Percentiles rank a stretch among this genome's conserved stretches.
Conservation (phyloP, 2,329 filamentous ascomycete genomes). For the Verticillium albo-atrum region DNA sequence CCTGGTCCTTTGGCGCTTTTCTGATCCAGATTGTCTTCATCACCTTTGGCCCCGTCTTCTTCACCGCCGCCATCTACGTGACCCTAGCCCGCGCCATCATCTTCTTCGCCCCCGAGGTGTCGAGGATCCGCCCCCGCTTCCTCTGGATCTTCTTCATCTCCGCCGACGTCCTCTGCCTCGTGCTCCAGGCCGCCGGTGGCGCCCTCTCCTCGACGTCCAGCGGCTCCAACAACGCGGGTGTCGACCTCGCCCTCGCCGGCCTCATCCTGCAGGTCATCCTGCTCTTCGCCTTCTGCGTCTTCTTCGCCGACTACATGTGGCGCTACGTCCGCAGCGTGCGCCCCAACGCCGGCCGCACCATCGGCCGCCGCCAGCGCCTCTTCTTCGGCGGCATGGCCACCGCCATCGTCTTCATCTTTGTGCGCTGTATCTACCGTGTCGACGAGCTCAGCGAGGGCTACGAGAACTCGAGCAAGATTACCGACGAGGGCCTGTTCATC, state of each 20-base stretch:
- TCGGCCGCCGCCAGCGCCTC: constrained; percentile 22
- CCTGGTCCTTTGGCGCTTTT: constrained; percentile 55
- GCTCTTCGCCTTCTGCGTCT: constrained; percentile 44
- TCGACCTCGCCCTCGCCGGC: constrained; percentile 39
- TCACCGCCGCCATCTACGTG: constrained; percentile 63
- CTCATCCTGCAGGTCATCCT: constrained; percentile 55
- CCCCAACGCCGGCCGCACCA: constrained; percentile 9
- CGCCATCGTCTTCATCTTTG: constrained; percentile 55
- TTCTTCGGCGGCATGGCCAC: constrained; percentile 49
- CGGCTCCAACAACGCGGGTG: constrained; percentile 38
- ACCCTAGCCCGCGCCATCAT: constrained; percentile 46
- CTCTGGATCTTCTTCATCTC: constrained; percentile 42
- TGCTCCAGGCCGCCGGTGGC: constrained; percentile 51
- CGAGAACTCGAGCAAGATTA: constrained; percentile 44
- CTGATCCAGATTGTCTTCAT: constrained; percentile 63
- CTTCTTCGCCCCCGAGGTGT: constrained; percentile 29
- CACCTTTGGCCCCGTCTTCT: constrained; percentile 42
- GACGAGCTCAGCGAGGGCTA: constrained; percentile 62
- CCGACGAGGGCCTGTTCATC: constrained; percentile 46
- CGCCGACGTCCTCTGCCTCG: constrained; percentile 49
- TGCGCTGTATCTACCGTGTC: constrained; percentile 58
- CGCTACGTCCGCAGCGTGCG: constrained; percentile 25
- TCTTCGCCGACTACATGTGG: constrained; percentile 43
- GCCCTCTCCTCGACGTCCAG: constrained; percentile 40
- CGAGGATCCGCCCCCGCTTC: constrained; percentile 35